A percentile compares a stretch with the other conserved stretches of the same genome.
phyloP scores from a whole-genome alignment of 2,329 filamentous ascomycete species.

The Sordariomycetes sp. region DNA sequence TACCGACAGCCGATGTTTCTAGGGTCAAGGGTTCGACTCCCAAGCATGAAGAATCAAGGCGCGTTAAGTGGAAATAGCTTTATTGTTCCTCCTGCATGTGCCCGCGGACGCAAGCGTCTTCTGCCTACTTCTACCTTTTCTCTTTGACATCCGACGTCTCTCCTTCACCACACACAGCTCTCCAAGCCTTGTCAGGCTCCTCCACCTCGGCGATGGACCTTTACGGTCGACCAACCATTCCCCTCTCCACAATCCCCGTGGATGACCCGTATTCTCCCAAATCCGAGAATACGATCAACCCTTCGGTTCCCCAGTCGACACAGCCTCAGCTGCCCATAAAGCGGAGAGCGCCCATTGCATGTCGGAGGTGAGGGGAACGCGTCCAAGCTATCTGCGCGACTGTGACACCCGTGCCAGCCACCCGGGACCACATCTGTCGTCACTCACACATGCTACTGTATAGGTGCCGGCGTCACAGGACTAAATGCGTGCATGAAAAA shows the following conservation, averaged over 20 bases:
- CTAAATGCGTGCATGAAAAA: conserved; percentile 39
- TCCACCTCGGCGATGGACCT: not conserved
- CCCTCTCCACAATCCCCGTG: not conserved
- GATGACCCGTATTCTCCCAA: not conserved
- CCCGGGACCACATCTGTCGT: not conserved
- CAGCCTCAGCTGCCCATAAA: conserved; percentile 19
- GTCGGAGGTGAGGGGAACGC: conserved; percentile 29
- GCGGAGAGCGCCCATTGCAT: conserved; percentile 37
- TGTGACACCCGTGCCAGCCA: not conserved
- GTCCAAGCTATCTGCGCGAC: not conserved
- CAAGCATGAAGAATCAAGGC: not conserved
- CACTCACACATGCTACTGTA: not conserved
- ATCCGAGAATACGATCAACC: not conserved
- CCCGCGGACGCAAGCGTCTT: no score
- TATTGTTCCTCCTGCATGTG: no score
- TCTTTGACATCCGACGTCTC: no score
- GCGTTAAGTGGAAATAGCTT: no score
- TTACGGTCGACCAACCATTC: not conserved
- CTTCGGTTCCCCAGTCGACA: conserved; percentile 3
- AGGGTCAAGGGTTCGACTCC: not conserved
- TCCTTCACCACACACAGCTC: not conserved
- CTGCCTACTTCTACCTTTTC: no score
- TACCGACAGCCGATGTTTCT: not conserved
- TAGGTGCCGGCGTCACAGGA: conserved; percentile 42
- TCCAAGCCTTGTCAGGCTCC: not conserved